Percentiles rank a stretch among this genome's conserved stretches.
Conservation (phyloP, 2,329 filamentous ascomycete species). For the Phyllosticta paracitricarpa region DNA sequence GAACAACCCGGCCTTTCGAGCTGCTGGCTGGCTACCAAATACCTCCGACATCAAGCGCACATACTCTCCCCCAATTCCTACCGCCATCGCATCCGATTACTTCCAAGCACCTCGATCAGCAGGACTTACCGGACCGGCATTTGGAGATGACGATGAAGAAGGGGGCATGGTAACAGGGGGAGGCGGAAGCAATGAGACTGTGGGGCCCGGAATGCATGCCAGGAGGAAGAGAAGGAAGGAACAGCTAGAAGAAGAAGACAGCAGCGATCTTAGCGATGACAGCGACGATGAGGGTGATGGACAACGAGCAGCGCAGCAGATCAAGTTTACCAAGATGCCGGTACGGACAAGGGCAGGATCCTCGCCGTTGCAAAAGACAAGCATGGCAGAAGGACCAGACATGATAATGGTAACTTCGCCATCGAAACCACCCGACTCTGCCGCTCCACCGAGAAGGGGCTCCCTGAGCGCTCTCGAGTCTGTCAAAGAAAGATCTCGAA, state of each 20-base stretch:
- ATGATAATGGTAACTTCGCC: constrained; percentile 47
- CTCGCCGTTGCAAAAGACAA: constrained; percentile 67
- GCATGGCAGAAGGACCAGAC: constrained; percentile 41
- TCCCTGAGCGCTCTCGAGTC: constrained; percentile 63
- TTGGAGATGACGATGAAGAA: constrained; percentile 63
- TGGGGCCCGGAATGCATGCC: constrained; percentile 53
- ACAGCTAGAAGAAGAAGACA: constrained; percentile 75
- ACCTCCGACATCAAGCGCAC: constrained; percentile 69
- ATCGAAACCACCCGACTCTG: constrained; percentile 33
- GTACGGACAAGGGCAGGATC: constrained; percentile 77
- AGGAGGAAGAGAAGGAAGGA: constrained; percentile 60
- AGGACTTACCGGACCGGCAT: constrained; percentile 44
- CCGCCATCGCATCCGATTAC: constrained; percentile 72
- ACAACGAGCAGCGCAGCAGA: constrained; percentile 63
- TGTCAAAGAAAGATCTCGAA: constrained; percentile 57
- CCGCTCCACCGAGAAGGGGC: constrained; percentile 46
- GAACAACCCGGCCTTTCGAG: constrained; percentile 72
- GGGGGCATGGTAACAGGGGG: constrained; percentile 60
- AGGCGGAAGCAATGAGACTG: constrained; percentile 53
- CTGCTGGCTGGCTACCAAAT: constrained; percentile 69
- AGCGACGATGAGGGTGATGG: constrained; percentile 66
- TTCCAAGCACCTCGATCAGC: constrained; percentile 60
- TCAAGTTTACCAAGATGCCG: constrained; percentile 95
- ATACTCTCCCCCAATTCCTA: constrained; percentile 78
- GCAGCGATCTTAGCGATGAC: constrained; percentile 74